Evolutionary conservation across 176 grass and related monocot genomes (phyloP).

Genomic region (Eremochloa ophiuroides): DNA sequence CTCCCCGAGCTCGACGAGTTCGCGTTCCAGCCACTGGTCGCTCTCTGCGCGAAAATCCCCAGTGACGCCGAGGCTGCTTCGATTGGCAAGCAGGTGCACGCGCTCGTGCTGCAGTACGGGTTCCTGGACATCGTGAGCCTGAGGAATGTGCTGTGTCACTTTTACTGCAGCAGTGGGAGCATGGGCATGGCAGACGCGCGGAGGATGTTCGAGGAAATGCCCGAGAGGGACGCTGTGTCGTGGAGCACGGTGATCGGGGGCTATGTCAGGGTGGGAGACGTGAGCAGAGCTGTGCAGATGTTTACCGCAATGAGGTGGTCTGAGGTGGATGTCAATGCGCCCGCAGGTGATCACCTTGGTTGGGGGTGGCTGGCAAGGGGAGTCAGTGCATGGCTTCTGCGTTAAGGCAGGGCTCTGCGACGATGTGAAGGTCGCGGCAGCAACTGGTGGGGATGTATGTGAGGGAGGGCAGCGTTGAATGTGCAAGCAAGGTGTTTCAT

Average conservation of each 20-base stretch:
- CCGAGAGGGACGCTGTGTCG: conserved; percentile 19
- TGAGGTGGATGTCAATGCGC: conserved; percentile 4
- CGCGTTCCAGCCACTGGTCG: conserved; percentile 49
- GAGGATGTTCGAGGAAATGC: conserved; percentile 48
- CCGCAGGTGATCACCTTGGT: conserved; percentile 9
- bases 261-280: conserved; percentile 21
- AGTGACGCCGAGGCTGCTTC: not conserved
- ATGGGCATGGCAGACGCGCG: conserved; percentile 11
- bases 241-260: conserved; percentile 59
- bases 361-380: conserved; percentile 11
- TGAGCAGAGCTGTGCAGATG: not conserved
- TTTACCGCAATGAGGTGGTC: conserved; percentile 27
- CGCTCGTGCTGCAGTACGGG: conserved; percentile 32
- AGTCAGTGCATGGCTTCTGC: conserved; percentile 41
- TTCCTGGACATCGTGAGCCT: conserved; percentile 35
- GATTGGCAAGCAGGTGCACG: conserved; percentile 43
- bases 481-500: conserved; percentile 43
- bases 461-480: not conserved
- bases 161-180: conserved; percentile 33
- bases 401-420: conserved; percentile 31
- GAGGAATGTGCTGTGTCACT: conserved; percentile 48
- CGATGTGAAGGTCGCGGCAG: conserved; percentile 40
- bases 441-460: conserved; percentile 47
- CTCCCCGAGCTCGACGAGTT: conserved; percentile 45
- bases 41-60: conserved; percentile 39